Evolutionary conservation across 2,329 filamentous ascomycete species (phyloP).

Genomic region (Claviceps cyperi): DNA sequence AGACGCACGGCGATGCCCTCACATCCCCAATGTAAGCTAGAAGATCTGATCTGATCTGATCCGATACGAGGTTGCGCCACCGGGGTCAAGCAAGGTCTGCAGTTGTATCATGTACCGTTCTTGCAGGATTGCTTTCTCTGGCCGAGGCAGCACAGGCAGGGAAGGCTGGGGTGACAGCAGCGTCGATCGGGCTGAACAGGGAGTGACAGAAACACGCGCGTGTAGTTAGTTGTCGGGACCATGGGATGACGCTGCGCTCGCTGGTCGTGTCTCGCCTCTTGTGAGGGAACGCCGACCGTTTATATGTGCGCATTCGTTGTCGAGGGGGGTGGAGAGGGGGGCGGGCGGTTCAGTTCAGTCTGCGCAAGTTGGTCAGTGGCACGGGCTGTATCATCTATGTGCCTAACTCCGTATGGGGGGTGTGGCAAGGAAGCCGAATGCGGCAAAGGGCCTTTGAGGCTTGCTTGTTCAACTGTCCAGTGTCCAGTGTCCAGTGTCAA

Average conservation of each 20-base stretch:
- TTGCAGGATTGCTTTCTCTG: not conserved
- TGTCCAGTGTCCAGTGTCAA: not conserved
- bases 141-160: not conserved
- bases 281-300: slow-evolving; percentile 30
- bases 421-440: not conserved
- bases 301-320: slow-evolving; percentile 26
- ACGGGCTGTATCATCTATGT: too few species aligned
- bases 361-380: too few species aligned
- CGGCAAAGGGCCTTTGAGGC: not conserved
- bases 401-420: too few species aligned
- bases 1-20: slow-evolving; percentile 5
- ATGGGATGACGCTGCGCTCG: not conserved
- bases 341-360: too few species aligned
- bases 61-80: not conserved
- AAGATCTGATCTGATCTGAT: slow-evolving; percentile 1
- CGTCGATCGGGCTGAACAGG: not conserved
- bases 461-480: too few species aligned
- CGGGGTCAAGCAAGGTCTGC: not conserved
- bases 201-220: not conserved
- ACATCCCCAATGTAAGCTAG: not conserved
- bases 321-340: slow-evolving; percentile 3
- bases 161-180: not conserved
- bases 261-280: not conserved
- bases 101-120: not conserved
- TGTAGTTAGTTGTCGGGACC: not conserved